These are phyloP conservation scores for Colletotrichum limetticola DNA, from an alignment of 2,329 filamentous ascomycete genomes.

Conservation along the genomic window DNA sequence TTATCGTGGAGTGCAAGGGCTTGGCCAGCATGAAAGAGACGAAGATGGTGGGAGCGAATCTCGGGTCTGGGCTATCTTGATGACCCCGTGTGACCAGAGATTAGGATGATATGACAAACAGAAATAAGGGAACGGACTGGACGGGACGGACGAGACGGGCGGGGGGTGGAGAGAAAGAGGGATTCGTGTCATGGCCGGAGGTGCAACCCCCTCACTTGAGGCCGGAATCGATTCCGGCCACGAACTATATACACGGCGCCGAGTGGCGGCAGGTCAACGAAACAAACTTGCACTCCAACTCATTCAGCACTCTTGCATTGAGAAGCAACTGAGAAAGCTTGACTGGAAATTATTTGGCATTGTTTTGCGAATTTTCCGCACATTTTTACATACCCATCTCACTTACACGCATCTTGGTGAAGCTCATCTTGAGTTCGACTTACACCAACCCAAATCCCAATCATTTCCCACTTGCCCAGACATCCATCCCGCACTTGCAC, in stretches of 20 bases:
- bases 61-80: slow-evolving; percentile 3
- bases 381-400: slow-evolving; percentile 18
- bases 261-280: slow-evolving; percentile 29
- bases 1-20: slow-evolving; percentile 26
- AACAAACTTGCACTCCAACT: slow-evolving; percentile 29
- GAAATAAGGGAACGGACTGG: slow-evolving; percentile 18
- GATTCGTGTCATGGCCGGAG: slow-evolving; percentile 32
- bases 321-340: slow-evolving; percentile 1
- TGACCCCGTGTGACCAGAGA: slow-evolving; percentile 31
- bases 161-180: slow-evolving; percentile 2
- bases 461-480: background rate
- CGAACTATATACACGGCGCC: slow-evolving; percentile 56
- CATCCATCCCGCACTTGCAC: slow-evolving; percentile 16
- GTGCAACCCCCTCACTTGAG: slow-evolving; percentile 44
- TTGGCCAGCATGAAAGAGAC: background rate
- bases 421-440: slow-evolving; percentile 15
- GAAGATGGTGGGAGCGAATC: background rate
- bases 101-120: slow-evolving; percentile 36
- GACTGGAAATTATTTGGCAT: background rate
- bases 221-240: slow-evolving; percentile 62
- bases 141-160: slow-evolving; percentile 2
- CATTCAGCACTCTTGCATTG: slow-evolving; percentile 24
- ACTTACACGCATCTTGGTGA: slow-evolving; percentile 4
- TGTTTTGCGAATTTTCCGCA: slow-evolving; percentile 24
- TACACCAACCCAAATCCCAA: background rate